Percentiles rank a stretch among this genome's conserved stretches.
phyloP scores from a whole-genome alignment of 106 monocot genomes.

The Acorus gramineus region DNA sequence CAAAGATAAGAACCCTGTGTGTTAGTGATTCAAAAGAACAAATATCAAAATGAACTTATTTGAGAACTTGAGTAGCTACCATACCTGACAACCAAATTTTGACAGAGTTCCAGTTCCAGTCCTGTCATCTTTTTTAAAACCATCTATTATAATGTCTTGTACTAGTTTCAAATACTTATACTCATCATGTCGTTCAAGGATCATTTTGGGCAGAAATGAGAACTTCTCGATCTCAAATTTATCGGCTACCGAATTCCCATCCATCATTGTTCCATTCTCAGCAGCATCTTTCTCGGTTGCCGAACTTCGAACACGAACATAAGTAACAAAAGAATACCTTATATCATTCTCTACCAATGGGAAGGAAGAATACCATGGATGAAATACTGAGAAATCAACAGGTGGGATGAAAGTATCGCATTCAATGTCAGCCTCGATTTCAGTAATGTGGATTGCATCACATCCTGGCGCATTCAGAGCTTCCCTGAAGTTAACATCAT shows the following conservation, averaged over 20 bases:
- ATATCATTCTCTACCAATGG: slow-evolving; percentile 61
- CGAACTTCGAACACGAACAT: slow-evolving; percentile 57
- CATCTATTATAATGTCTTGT: slow-evolving; percentile 62
- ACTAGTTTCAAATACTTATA: slow-evolving; percentile 74
- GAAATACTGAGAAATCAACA: slow-evolving; percentile 57
- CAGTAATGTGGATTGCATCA: slow-evolving; percentile 90
- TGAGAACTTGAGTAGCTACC: too few species aligned
- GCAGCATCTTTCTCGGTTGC: slow-evolving; percentile 11
- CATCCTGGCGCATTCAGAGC: slow-evolving; percentile 67
- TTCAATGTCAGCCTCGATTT: slow-evolving; percentile 62
- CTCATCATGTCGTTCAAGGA: slow-evolving; percentile 75
- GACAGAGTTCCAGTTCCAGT: slow-evolving; percentile 85
- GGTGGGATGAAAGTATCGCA: slow-evolving; percentile 89
- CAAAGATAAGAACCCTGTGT: background rate
- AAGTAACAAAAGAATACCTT: slow-evolving; percentile 69
- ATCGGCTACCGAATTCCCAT: slow-evolving; percentile 8
- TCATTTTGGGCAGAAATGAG: slow-evolving; percentile 73
- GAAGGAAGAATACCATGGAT: slow-evolving; percentile 84
- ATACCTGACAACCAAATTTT: slow-evolving; percentile 95
- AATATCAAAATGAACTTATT: too few species aligned
- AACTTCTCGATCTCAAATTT: slow-evolving; percentile 67
- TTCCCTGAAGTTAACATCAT: slow-evolving; percentile 45
- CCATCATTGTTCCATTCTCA: slow-evolving; percentile 24
- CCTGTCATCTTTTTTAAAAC: slow-evolving; percentile 69
- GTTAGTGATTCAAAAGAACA: background rate